phyloP scores from a whole-genome alignment of 176 grass and related monocot species.

The Cenchrus purpureus region DNA sequence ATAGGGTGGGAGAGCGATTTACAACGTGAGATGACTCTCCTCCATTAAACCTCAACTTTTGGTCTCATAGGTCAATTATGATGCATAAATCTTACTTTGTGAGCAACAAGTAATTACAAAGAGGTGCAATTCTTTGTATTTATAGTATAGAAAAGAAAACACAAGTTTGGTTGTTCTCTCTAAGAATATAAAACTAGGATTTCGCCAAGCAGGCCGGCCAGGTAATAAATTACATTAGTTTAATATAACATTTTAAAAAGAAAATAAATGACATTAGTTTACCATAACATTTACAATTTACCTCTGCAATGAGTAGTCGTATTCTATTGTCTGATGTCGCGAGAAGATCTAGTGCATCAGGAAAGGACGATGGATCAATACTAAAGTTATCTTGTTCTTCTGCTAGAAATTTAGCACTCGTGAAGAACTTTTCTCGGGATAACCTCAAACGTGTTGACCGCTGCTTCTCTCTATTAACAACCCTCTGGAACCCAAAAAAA shows the following conservation, averaged over 20 bases:
- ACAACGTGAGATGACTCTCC: too few relatives aligned
- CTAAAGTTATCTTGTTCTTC: constrained; percentile 66
- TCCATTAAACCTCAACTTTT: too few relatives aligned
- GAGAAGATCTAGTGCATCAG: constrained; percentile 75
- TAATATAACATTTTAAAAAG: neutral
- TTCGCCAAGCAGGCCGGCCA: neutral
- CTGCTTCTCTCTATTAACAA: constrained; percentile 63
- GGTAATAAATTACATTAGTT: neutral
- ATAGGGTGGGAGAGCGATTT: too few relatives aligned
- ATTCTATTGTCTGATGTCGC: constrained; percentile 85
- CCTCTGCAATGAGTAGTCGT: constrained; percentile 85
- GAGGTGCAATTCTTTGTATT: too few relatives aligned
- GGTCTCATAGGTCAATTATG: too few relatives aligned
- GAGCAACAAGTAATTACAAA: too few relatives aligned
- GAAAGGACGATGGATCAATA: constrained; percentile 69
- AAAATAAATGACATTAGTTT: constrained; percentile 8
- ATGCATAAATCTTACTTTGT: too few relatives aligned
- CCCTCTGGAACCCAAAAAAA: constrained; percentile 53
- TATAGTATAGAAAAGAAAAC: neutral
- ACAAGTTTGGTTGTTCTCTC: neutral
- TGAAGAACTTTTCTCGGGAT: constrained; percentile 67
- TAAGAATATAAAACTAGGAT: constrained; percentile 20
- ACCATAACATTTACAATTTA: constrained; percentile 34
- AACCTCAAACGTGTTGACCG: constrained; percentile 49
- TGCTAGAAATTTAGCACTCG: constrained; percentile 79